These are phyloP conservation scores for Nidularia pulvinata DNA, from an alignment of 768 basidiomycete species.

Conservation along the genomic window DNA sequence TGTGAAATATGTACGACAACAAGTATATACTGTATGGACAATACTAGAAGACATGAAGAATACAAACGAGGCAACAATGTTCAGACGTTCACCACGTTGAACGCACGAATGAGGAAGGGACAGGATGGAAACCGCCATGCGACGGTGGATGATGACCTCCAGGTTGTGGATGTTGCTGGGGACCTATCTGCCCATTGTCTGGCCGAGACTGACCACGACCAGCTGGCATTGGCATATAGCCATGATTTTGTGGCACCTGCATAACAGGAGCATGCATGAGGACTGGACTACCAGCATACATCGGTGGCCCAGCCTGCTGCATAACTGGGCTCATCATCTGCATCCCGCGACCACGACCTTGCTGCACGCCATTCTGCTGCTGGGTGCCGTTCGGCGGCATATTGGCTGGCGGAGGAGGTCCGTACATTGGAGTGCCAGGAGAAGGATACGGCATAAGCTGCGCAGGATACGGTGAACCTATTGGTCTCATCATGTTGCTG, in stretches of 20 bases:
- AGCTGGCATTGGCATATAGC: constrained; percentile 44
- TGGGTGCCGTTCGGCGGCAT: constrained; percentile 39
- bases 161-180: constrained; percentile 31
- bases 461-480: constrained; percentile 61
- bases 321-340: constrained; percentile 76
- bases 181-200: constrained; percentile 45
- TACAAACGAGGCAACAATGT: constrained; percentile 14
- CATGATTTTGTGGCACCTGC: constrained; percentile 36
- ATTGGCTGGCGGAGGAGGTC: constrained; percentile 37
- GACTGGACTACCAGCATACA: constrained; percentile 72
- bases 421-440: constrained; percentile 50
- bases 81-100: constrained; percentile 58
- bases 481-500: constrained; percentile 52
- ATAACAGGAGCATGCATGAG: constrained; percentile 63
- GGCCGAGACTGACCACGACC: constrained; percentile 49
- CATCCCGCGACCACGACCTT: constrained; percentile 49
- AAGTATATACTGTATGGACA: constrained; percentile 38
- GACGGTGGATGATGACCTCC: constrained; percentile 24
- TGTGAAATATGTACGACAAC: constrained; percentile 28
- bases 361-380: constrained; percentile 32
- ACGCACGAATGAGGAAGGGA: constrained; percentile 38
- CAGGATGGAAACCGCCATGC: constrained; percentile 37
- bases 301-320: constrained; percentile 51
- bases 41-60: constrained; percentile 19
- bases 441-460: constrained; percentile 69